Conservation (phyloP, 352 stramenopile genomes). For the Blastocystis sp. region DNA sequence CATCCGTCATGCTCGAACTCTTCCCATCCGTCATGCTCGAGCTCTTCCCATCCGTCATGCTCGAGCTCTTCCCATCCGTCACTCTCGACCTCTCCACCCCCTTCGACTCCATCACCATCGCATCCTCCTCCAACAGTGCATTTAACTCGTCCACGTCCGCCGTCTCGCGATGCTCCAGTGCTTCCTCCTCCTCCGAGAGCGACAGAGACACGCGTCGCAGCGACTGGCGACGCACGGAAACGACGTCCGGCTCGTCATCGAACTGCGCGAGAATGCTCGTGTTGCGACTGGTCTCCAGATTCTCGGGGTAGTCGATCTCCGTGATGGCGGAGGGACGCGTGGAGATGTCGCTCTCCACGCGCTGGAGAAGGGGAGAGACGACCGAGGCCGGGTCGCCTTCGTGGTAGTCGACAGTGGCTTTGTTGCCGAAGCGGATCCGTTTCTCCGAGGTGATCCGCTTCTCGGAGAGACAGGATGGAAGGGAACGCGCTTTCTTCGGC, state of each 20-base stretch:
- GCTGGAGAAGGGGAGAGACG: constrained; percentile 19
- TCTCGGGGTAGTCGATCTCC: constrained; percentile 2
- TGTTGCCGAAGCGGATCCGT: constrained; percentile 16
- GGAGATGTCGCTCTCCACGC: not conserved
- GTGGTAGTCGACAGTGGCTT: not conserved
- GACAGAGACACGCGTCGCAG: not conserved
- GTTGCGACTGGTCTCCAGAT: constrained; percentile 14
- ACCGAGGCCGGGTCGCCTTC: not conserved
- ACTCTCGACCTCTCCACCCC: no score
- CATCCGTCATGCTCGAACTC: no score
- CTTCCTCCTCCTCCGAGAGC: not conserved
- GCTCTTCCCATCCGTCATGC: no score
- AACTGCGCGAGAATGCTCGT: constrained; percentile 31
- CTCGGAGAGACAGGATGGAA: not conserved
- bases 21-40: no score
- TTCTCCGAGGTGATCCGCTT: not conserved
- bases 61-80: no score
- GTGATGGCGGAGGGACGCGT: not conserved
- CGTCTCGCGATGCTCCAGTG: not conserved
- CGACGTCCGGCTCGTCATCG: not conserved
- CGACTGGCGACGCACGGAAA: not conserved
- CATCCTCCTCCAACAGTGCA: not conserved
- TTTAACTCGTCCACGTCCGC: constrained; percentile 20
- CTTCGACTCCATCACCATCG: no score
- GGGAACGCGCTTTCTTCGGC: not conserved